A percentile compares a stretch with the other conserved stretches of the same genome.
phyloP scores from a whole-genome alignment of 2,329 filamentous ascomycete species.

The Chalara sp. region DNA sequence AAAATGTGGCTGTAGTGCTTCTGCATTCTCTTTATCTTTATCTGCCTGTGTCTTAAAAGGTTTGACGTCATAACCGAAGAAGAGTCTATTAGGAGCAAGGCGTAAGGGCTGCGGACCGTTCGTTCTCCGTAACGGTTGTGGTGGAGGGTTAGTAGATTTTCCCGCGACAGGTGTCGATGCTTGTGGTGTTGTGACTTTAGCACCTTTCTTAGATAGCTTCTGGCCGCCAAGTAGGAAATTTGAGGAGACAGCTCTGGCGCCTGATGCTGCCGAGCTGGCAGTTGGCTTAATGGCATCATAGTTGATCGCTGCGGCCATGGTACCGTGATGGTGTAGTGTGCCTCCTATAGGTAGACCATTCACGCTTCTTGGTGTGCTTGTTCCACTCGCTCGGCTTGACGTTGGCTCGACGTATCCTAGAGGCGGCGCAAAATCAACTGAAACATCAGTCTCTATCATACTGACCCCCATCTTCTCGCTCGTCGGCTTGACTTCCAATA shows the following conservation, averaged over 20 bases:
- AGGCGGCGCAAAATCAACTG: slow-evolving; percentile 91
- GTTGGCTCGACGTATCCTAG: slow-evolving; percentile 91
- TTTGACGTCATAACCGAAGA: slow-evolving; percentile 93
- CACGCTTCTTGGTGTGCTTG: slow-evolving; percentile 72
- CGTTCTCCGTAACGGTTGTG: slow-evolving; percentile 36
- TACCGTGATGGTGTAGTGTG: slow-evolving; percentile 74
- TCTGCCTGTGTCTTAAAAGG: slow-evolving; percentile 76
- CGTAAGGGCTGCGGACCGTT: slow-evolving; percentile 84
- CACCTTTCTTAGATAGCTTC: slow-evolving; percentile 76
- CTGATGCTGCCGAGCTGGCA: slow-evolving; percentile 55
- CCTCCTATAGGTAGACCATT: slow-evolving; percentile 63
- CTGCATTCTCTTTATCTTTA: slow-evolving; percentile 57
- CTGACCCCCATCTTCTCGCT: slow-evolving; percentile 79
- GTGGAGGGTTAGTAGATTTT: slow-evolving; percentile 31
- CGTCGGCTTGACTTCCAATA: slow-evolving; percentile 87
- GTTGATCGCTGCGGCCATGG: slow-evolving; percentile 98
- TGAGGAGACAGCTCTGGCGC: slow-evolving; percentile 58
- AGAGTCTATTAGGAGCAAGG: slow-evolving; percentile 81
- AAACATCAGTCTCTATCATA: slow-evolving; percentile 93
- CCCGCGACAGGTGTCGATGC: slow-evolving; percentile 65
- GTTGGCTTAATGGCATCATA: slow-evolving; percentile 84
- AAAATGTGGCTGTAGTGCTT: slow-evolving; percentile 67
- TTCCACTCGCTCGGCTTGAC: slow-evolving; percentile 59
- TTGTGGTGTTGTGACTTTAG: slow-evolving; percentile 68
- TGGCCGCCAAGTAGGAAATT: slow-evolving; percentile 79